Conservation (phyloP, 2,329 filamentous ascomycete genomes). For the Didymella pomorum region DNA sequence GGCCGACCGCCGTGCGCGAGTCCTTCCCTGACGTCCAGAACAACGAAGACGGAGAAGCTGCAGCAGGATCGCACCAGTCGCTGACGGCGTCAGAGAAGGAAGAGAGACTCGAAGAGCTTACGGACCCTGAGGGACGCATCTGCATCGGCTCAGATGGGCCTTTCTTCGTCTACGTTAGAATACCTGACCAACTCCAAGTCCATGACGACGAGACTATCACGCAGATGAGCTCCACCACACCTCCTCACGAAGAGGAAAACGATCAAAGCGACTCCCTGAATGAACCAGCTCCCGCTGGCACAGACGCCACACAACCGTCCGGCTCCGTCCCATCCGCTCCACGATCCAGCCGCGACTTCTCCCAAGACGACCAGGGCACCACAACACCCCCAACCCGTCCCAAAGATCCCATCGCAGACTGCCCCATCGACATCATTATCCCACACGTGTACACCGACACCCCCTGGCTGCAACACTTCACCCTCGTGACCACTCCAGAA, state of each 20-base stretch:
- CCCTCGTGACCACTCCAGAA: background rate
- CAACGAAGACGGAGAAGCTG: background rate
- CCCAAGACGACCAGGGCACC: background rate
- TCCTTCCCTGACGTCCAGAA: background rate
- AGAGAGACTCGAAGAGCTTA: conserved; percentile 8
- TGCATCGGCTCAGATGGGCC: conserved; percentile 5
- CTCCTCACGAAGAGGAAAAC: background rate
- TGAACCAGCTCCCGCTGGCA: background rate
- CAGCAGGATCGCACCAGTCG: background rate
- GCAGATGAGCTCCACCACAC: background rate
- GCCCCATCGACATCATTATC: conserved; percentile 3
- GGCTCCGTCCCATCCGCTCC: background rate
- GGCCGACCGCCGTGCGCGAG: background rate
- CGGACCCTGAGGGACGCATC: conserved; percentile 14
- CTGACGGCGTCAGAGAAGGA: background rate
- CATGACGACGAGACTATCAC: background rate
- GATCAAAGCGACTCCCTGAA: background rate
- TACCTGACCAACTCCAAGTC: background rate
- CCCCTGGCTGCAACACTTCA: conserved; percentile 19
- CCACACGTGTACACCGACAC: conserved; percentile 26
- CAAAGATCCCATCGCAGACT: background rate
- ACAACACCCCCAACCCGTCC: background rate
- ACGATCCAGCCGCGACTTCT: conserved; percentile 1
- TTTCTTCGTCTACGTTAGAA: conserved; percentile 5
- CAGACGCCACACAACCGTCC: background rate